Conservation (phyloP, 768 basidiomycete genomes). For the Hysterangium stoloniferum region DNA sequence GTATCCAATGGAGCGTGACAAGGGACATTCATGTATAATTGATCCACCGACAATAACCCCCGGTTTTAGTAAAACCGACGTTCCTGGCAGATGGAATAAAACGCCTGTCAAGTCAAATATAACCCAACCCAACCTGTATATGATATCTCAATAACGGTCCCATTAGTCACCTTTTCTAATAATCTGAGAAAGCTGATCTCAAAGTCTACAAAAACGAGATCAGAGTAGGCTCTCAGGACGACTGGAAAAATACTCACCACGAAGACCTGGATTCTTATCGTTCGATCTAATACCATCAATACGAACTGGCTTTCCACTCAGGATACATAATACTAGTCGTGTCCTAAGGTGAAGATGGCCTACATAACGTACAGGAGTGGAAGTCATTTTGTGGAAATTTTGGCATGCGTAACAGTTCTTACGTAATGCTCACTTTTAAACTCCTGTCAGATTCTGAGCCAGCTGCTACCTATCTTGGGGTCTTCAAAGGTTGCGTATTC, state of each 20-base stretch:
- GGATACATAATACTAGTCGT: constrained; percentile 79
- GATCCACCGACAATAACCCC: constrained; percentile 83
- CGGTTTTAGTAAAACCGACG: constrained; percentile 85
- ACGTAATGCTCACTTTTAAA: constrained; percentile 3
- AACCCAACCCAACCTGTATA: constrained; percentile 65
- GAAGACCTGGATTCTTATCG: constrained; percentile 92
- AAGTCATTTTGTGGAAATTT: background rate
- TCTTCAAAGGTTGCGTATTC: no score
- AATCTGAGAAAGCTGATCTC: constrained; percentile 86
- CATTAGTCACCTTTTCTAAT: constrained; percentile 88
- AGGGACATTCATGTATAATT: constrained; percentile 79
- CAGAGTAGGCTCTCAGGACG: background rate
- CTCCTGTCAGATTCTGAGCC: no score
- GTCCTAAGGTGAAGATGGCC: constrained; percentile 80
- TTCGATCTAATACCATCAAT: constrained; percentile 85
- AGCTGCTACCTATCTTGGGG: no score
- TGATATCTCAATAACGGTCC: constrained; percentile 90
- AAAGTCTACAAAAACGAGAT: constrained; percentile 49
- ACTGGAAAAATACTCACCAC: constrained; percentile 63
- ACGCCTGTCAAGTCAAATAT: background rate
- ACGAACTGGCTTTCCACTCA: constrained; percentile 78
- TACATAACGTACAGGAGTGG: constrained; percentile 35
- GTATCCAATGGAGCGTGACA: constrained; percentile 87
- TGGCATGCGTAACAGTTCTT: background rate
- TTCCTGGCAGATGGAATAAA: constrained; percentile 45